These are phyloP conservation scores for Discostella stelligera DNA, from an alignment of 352 stramenopile genomes.

Conservation along the genomic window DNA sequence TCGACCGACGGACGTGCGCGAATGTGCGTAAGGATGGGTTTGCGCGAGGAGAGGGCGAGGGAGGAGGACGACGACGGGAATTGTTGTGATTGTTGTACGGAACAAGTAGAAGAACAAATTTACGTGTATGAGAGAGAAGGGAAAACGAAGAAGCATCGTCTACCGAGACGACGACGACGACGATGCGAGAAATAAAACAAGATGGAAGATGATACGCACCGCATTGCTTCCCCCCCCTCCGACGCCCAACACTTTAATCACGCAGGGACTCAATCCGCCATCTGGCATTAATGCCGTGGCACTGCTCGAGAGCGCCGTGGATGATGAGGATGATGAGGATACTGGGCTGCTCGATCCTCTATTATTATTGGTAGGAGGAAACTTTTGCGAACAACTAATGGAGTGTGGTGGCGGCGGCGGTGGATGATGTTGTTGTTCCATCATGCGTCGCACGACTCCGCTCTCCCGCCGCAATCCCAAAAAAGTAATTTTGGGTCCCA, in stretches of 20 bases:
- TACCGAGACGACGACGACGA: no score
- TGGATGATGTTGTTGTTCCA: conserved; percentile 9
- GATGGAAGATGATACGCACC: conserved; percentile 23
- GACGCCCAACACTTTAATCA: conserved; percentile 85
- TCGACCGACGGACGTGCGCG: background rate
- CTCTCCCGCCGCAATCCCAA: conserved; percentile 45
- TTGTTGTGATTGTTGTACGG: no score
- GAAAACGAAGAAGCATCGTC: no score
- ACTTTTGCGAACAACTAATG: no score
- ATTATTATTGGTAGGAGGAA: no score
- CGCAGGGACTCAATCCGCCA: conserved; percentile 73
- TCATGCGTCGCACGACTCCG: conserved; percentile 32
- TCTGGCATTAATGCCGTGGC: conserved; percentile 61
- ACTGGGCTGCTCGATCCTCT: no score
- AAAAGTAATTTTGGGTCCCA: conserved; percentile 38
- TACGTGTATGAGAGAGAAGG: background rate
- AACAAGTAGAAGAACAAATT: background rate
- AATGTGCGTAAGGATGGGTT: background rate
- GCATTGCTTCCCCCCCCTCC: conserved; percentile 83
- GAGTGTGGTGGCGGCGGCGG: no score
- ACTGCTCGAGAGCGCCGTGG: conserved; percentile 12
- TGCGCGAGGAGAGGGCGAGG: background rate
- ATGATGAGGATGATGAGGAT: background rate
- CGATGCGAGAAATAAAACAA: no score
- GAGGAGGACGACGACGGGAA: background rate